Evolutionary conservation across 1,284 basidiomycete genomes (phyloP), one percentile per base, ranked within the genome.

Genomic region (Leccinum solheimii): DNA sequence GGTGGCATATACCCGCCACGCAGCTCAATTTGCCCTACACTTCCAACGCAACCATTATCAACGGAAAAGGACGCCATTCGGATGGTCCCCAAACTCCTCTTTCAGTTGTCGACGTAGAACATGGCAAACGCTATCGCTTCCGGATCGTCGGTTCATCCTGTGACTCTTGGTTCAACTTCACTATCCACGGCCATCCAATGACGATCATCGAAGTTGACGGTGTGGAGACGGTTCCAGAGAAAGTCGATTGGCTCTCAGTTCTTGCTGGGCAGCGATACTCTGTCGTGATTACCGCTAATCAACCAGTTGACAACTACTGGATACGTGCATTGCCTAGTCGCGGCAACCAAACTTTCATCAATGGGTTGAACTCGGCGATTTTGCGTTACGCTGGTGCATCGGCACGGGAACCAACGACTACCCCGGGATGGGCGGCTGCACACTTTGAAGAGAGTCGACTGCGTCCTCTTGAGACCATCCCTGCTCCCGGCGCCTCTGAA

Each of bases 161-260:
- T 30, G 72, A 76, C 43, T 62, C 68, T 13, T 69, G 61, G 57
- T 71, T 68, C 53, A 75, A 69, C 23, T 79, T 81, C 67, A 76
- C 76, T 1, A 79, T 81, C 32, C 75, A 80, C 21, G 68, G 70
- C 16, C 81, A 81, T 61, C 66, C 62, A 26, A 66, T 81, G 72
- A 76, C 74, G 2, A 68, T 86, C 58, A 86, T 86, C 63, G 84
- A 86, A 66, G 77, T 75, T 0, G 85, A 86, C 62, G 82, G 81
- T 5, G 69, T 79, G 40, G 77, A 77, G 61, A 74, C 74, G 10
- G 43, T 73, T 34, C 80, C 84, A 2, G 59, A 76, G 5, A 70
- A 70, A 8, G 72, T 79, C 1, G 75, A 77, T 52, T 73, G 69
- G 43, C 48, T 81, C 23, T 60, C 62, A 4, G 64, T 79, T 48